A percentile compares a stretch with the other conserved stretches of the same genome.
phyloP scores from a whole-genome alignment of 192 early-diverging fungal species.

The Coemansia interrupta region DNA sequence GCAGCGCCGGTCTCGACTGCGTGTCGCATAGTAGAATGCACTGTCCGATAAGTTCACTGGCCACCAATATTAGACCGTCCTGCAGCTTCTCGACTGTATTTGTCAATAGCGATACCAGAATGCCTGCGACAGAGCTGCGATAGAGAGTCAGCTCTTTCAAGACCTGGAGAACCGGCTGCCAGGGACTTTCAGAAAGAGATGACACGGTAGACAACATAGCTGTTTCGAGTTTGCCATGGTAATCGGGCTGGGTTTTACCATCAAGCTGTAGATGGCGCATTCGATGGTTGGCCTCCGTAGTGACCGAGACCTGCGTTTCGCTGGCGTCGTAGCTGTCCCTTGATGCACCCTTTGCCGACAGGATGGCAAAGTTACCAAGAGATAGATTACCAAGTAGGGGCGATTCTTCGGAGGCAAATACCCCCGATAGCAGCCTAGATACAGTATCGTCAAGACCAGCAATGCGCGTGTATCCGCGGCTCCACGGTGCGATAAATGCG shows the following conservation, averaged over 20 bases:
- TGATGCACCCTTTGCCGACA: background rate
- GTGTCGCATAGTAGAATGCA: conserved; percentile 5
- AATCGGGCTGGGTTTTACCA: background rate
- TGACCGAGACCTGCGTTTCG: conserved; percentile 5
- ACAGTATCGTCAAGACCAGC: conserved; percentile 14
- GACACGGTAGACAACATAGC: conserved; percentile 18
- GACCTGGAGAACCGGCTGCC: conserved; percentile 11
- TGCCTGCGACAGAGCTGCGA: background rate
- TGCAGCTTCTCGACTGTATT: conserved; percentile 12
- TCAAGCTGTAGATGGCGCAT: background rate
- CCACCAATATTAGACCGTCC: conserved; percentile 17
- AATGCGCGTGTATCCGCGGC: conserved; percentile 18
- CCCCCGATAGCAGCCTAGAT: conserved; percentile 13
- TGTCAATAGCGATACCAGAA: conserved; percentile 8
- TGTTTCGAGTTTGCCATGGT: conserved; percentile 9
- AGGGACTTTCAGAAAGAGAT: conserved; percentile 6
- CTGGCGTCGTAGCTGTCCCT: background rate
- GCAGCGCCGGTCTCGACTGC: conserved; percentile 1
- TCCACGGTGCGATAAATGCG: conserved; percentile 35
- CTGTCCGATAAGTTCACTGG: conserved; percentile 21
- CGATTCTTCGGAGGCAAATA: conserved; percentile 15
- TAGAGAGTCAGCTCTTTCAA: conserved; percentile 9
- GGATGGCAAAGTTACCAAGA: conserved; percentile 1
- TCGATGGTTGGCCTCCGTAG: conserved; percentile 6
- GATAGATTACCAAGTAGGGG: conserved; percentile 22